Percentiles rank a stretch among this genome's conserved stretches.
phyloP scores from a whole-genome alignment of 1,139 yeast genomes.

The Barnettozyma hawaiiensis region DNA sequence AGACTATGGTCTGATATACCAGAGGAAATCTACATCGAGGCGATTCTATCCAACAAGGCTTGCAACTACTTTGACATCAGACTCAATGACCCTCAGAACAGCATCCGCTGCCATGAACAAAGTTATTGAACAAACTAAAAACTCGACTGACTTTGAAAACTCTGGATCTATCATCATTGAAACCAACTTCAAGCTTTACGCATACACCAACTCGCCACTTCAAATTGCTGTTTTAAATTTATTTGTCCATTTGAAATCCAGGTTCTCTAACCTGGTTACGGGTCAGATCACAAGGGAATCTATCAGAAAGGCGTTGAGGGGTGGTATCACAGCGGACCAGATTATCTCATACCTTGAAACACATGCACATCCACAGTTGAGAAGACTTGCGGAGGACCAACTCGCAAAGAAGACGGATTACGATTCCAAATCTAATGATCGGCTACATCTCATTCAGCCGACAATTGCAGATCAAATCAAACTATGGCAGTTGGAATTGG shows the following conservation, averaged over 20 bases:
- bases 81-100: conserved; percentile 59
- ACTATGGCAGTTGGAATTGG: conserved; percentile 94
- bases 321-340: conserved; percentile 95
- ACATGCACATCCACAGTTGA: conserved; percentile 95
- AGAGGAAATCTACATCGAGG: conserved; percentile 51
- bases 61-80: conserved; percentile 88
- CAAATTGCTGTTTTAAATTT: conserved; percentile 89
- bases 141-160: conserved; percentile 26
- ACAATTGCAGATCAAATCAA: conserved; percentile 94
- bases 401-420: conserved; percentile 59
- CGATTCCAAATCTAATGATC: conserved; percentile 51
- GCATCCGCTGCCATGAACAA: conserved; percentile 68
- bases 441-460: conserved; percentile 76
- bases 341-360: conserved; percentile 82
- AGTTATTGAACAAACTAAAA: conserved; percentile 41
- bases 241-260: conserved; percentile 75
- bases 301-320: conserved; percentile 71
- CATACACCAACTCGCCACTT: conserved; percentile 91
- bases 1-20: conserved; percentile 90
- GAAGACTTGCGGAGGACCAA: conserved; percentile 60
- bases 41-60: conserved; percentile 86
- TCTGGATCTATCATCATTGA: conserved; percentile 79
- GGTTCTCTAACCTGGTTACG: conserved; percentile 88
- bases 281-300: conserved; percentile 94
- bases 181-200: conserved; percentile 88